Base-by-base conservation (phyloP, 1,284 basidiomycete genomes). In the Heterobasidion occidentale region DNA sequence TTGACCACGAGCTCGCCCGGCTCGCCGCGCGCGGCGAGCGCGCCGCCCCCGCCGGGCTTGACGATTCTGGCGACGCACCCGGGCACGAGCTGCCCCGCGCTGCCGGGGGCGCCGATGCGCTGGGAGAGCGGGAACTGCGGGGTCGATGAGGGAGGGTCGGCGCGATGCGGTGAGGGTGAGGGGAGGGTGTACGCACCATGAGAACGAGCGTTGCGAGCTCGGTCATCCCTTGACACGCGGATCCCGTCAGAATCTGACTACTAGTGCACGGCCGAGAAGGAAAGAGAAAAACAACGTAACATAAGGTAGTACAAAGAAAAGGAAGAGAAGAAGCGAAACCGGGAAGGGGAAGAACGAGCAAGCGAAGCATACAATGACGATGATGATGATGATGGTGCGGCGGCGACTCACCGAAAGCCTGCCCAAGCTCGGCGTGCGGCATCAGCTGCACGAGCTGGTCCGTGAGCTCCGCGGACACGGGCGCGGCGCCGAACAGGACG, bases 401-500 rank as follows among this genome's bases (percentile, higher is more conserved):
- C 17, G 17, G 7, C n/a, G n/a, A n/a, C 47, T 12, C 20, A 77
- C 86, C 86, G 65, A 84, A 88, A 6, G 77, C 83, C 68, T 89
- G 86, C 8, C 83, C 84, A 51, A 88, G 77, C 50, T 77, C 73
- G 3, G 78, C 77, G 36, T 79, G 68, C 0, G 86, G 86, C 9
- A 90, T 70, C 46, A 84, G 66, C 34, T 75, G 69, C 49, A 77
- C 70, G 45, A 89, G 70, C 62, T 83, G 77, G 27, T 71, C 60
- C 55, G 78, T 83, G 33, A 89, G 74, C 64, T 89, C 88, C 15
- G 77, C 69, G 2, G 86, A 83, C 2, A 92, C 71, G 7, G 89
- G 90, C 0, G 90, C 90, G 0, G 88, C 90, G 27, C 89, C 87
- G 51, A 75, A 75, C 71, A 90, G 78, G 59, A 83, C 75, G 64